Percentiles rank a stretch among this genome's conserved stretches.
Evolutionary conservation across 1,284 basidiomycete genomes (phyloP).

Genomic region (Leccinum subatratum): DNA sequence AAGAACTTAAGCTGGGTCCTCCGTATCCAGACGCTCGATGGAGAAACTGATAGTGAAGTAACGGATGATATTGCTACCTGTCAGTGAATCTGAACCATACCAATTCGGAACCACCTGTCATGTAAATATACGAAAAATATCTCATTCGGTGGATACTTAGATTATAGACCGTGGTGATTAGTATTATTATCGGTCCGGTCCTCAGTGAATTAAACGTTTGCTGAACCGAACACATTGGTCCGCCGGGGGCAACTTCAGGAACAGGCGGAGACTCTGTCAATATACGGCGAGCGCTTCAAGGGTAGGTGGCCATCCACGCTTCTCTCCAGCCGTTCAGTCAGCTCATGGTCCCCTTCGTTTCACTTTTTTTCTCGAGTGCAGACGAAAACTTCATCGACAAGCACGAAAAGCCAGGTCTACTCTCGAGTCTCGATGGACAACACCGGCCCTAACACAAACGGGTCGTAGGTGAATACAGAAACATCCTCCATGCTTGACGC

Average conservation of each 20-base stretch:
- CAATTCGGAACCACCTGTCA: no score
- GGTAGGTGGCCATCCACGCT: slow-evolving; percentile 41
- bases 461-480: slow-evolving; percentile 52
- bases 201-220: no score
- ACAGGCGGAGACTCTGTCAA: slow-evolving; percentile 79
- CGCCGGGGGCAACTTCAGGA: slow-evolving; percentile 75
- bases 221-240: no score
- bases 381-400: slow-evolving; percentile 85
- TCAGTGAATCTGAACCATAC: no score
- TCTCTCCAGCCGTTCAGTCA: no score
- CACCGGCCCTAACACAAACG: slow-evolving; percentile 68
- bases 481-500: neutral
- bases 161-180: no score
- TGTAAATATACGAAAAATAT: no score
- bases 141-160: no score
- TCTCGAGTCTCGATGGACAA: slow-evolving; percentile 80
- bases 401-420: slow-evolving; percentile 76
- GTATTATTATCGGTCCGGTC: no score
- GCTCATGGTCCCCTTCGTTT: neutral
- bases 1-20: slow-evolving; percentile 56
- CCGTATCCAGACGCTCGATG: slow-evolving; percentile 55
- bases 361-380: slow-evolving; percentile 21
- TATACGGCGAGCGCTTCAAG: slow-evolving; percentile 79
- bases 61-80: no score
- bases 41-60: no score